phyloP scores from a whole-genome alignment of 179 eudicot species.

The Beta macrorhiza region DNA sequence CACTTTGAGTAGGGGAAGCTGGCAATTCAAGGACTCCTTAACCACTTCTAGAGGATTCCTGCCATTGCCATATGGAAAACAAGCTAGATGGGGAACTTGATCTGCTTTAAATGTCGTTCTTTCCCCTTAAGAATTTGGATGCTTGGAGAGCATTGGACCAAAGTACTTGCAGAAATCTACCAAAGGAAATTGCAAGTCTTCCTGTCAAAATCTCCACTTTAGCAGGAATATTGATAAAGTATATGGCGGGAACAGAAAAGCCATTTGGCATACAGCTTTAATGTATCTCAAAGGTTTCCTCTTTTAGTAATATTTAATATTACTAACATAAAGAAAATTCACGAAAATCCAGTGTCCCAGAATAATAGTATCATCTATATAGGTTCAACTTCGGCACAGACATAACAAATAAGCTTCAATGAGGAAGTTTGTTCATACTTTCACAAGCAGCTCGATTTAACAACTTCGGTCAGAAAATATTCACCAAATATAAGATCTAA shows the following conservation, averaged over 20 bases:
- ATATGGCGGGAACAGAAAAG: background rate
- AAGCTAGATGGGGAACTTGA: background rate
- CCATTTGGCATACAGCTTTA: background rate
- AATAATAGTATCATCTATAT: background rate
- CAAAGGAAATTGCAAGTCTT: background rate
- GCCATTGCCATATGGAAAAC: background rate
- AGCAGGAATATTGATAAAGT: background rate
- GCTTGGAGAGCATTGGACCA: background rate
- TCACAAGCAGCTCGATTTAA: constrained; percentile 8
- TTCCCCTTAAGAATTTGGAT: background rate
- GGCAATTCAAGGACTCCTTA: background rate
- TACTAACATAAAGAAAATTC: background rate
- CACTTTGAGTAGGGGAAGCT: background rate
- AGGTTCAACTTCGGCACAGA: background rate
- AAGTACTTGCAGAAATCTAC: background rate
- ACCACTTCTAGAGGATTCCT: background rate
- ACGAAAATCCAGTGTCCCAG: background rate
- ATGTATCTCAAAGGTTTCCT: background rate
- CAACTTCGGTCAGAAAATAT: background rate
- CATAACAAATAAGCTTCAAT: background rate
- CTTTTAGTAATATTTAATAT: background rate
- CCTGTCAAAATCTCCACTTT: background rate
- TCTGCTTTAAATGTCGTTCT: background rate
- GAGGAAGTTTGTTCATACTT: background rate
- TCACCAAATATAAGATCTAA: background rate